Evolutionary conservation across 805 yeast genomes (phyloP), one percentile per base, ranked within the genome.

Genomic region (Kurtzmaniella fragi): DNA sequence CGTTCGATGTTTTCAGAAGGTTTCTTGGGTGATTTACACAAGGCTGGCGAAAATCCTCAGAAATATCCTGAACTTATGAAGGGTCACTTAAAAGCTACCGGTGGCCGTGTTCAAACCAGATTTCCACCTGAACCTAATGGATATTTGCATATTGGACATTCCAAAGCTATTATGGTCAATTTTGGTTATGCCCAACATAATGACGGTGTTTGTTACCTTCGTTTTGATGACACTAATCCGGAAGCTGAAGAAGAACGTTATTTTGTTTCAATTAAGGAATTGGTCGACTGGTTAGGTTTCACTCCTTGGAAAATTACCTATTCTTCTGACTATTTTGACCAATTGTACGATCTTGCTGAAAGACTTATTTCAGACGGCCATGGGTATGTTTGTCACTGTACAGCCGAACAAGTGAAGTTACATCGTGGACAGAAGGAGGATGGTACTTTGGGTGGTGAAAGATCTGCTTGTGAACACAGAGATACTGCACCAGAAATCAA

Each of bases 101-200:
- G 77, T 29, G 95, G 96, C 34, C 73, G 76, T 55, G 98, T 91
- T 23, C 80, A 77, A 52, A 93, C 99, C 3, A 80, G 99, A 59
- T 93, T 93, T 67, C 99, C 99, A 34, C 99, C 99, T 5, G 99
- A 93, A 67, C 99, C 99, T 31, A 91, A 95, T 64, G 99, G 99
- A 51, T 93, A 81, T 59, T 74, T 93, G 56, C 99, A 93, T 61
- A 91, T 93, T 61, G 99, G 99, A 33, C 99, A 93, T 59, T 84
- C 96, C 31, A 93, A 93, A 67, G 99, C 99, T 38, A 91, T 93
- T 58, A 85, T 93, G 78, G 96, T 91, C 39, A 90, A 93, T 61
- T 93, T 93, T 63, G 99, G 99, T n/a, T 93, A 73, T 62, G 99
- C 99, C 31, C 82, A 84, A 57, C 83, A 70, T 65, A 73, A 89